These are phyloP conservation scores for Colletotrichum magnum DNA, from an alignment of 2,329 filamentous ascomycete species.

Conservation along the genomic window DNA sequence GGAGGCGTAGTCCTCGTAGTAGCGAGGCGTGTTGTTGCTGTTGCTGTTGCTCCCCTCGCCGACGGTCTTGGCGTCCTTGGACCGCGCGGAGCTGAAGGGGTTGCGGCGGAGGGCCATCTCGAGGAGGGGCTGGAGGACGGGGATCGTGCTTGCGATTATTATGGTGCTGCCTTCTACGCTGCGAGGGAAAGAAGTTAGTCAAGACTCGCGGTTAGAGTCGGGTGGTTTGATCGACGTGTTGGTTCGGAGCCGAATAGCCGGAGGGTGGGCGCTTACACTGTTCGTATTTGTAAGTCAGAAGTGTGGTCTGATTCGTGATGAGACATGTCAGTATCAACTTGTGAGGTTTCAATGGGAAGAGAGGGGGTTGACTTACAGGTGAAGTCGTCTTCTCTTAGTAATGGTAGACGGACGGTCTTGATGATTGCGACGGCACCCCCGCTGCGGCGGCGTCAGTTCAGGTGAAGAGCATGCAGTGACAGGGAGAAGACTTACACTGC, in stretches of 20 bases:
- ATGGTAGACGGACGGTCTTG: slow-evolving; percentile 53
- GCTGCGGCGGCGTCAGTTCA: slow-evolving; percentile 32
- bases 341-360: neutral
- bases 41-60: neutral
- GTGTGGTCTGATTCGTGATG: slow-evolving; percentile 47
- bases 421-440: slow-evolving; percentile 47
- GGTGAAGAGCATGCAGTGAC: neutral
- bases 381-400: slow-evolving; percentile 44
- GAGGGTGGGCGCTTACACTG: slow-evolving; percentile 50
- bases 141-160: slow-evolving; percentile 53
- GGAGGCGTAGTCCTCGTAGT: slow-evolving; percentile 11
- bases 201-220: too few relatives aligned
- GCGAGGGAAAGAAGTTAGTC: neutral
- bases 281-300: slow-evolving; percentile 60
- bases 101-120: slow-evolving; percentile 14
- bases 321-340: neutral
- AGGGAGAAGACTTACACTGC: slow-evolving; percentile 46
- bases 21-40: slow-evolving; percentile 2
- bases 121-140: slow-evolving; percentile 50
- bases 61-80: slow-evolving; percentile 1
- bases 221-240: slow-evolving; percentile 1
- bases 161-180: slow-evolving; percentile 52
- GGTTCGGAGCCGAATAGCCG: slow-evolving; percentile 2
- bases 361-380: slow-evolving; percentile 39
- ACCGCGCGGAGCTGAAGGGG: slow-evolving; percentile 9